A percentile compares a stretch with the other conserved stretches of the same genome.
These are phyloP conservation scores for Rhododendron ovatum DNA, from an alignment of 148 eudicot genomes.

Conservation along the genomic window DNA sequence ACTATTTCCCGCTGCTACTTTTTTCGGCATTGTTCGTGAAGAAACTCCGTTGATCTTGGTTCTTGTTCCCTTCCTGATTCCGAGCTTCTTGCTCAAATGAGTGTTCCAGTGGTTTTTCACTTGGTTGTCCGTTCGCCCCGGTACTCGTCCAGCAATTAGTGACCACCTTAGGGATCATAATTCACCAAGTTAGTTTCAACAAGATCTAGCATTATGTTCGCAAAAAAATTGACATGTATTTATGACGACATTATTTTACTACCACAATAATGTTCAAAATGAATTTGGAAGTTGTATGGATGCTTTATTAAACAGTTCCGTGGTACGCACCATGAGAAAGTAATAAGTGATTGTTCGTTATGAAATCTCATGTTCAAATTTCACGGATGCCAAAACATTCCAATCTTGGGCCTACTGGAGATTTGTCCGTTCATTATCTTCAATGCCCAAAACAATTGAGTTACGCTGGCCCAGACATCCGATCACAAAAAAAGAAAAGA, in stretches of 20 bases:
- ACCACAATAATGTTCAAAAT: background rate
- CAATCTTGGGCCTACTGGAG: background rate
- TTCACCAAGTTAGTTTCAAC: background rate
- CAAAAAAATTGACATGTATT: background rate
- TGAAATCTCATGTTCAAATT: too few species aligned
- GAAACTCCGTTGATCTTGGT: background rate
- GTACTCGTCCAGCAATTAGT: constrained; percentile 28
- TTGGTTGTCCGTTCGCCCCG: constrained; percentile 28
- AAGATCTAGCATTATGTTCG: background rate
- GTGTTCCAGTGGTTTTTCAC: constrained; percentile 32
- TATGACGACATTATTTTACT: background rate
- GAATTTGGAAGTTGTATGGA: background rate
- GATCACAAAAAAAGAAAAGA: too few species aligned
- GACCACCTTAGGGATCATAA: constrained; percentile 20
- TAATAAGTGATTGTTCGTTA: background rate
- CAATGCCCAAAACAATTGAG: too few species aligned
- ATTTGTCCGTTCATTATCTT: too few species aligned
- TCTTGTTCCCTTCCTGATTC: background rate
- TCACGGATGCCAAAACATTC: background rate
- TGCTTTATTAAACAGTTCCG: background rate
- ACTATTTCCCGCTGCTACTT: background rate
- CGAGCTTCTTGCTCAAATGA: constrained; percentile 33
- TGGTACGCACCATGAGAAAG: background rate
- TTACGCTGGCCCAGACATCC: background rate
- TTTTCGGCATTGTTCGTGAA: background rate